Conservation (phyloP, 2,329 filamentous ascomycete species). For the Penicillium paneum region DNA sequence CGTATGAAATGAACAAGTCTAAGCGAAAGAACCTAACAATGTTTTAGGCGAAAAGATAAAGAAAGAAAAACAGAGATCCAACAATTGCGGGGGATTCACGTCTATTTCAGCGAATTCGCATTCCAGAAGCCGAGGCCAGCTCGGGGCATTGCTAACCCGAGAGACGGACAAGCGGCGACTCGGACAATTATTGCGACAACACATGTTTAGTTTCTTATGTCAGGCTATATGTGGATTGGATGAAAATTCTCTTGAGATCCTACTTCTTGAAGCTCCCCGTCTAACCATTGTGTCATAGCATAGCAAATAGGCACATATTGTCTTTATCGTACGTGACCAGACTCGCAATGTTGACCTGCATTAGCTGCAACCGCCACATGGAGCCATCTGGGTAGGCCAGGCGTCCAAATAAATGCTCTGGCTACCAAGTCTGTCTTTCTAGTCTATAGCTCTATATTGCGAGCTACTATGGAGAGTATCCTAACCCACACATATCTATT, state of each 20-base stretch:
- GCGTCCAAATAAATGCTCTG: too few species aligned
- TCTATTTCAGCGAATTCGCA: conserved; percentile 2
- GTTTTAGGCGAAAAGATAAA: background rate
- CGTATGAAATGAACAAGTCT: conserved; percentile 8
- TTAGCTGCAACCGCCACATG: too few species aligned
- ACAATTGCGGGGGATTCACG: conserved; percentile 11
- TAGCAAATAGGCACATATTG: background rate
- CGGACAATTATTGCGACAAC: background rate
- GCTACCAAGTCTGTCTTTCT: too few species aligned
- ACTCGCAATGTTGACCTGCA: too few species aligned
- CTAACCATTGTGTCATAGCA: too few species aligned
- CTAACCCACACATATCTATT: too few species aligned
- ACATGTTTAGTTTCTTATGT: background rate
- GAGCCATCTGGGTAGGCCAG: too few species aligned
- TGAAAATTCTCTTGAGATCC: background rate
- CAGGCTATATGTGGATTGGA: too few species aligned
- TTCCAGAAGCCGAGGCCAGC: conserved; percentile 8
- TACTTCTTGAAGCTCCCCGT: too few species aligned
- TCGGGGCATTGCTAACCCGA: conserved; percentile 35
- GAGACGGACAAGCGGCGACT: conserved; percentile 4
- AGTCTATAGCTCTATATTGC: too few species aligned
- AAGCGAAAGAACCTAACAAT: background rate
- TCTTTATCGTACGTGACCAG: too few species aligned
- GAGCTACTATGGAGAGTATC: too few species aligned
- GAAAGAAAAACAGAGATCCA: conserved; percentile 6